phyloP scores from a whole-genome alignment of 805 yeast species.

The Wickerhamiella dianesei region DNA sequence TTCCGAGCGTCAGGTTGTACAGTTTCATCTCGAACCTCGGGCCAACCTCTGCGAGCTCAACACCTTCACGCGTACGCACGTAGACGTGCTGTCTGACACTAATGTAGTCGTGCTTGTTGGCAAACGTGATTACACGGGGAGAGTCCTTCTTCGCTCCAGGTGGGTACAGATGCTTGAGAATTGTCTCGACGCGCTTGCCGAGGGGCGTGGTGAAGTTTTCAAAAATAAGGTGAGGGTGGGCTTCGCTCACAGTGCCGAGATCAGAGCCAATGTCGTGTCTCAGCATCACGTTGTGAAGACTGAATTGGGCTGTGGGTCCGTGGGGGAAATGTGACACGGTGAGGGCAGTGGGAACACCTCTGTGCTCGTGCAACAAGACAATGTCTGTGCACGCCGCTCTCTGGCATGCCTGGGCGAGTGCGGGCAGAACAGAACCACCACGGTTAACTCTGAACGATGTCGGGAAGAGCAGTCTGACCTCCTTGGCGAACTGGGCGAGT shows the following conservation, averaged over 20 bases:
- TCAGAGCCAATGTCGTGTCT: conserved; percentile 75
- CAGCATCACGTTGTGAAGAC: conserved; percentile 83
- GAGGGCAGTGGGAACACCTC: conserved; percentile 94
- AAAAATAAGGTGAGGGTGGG: conserved; percentile 85
- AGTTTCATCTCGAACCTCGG: conserved; percentile 97
- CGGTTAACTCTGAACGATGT: conserved; percentile 79
- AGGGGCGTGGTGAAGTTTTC: conserved; percentile 73
- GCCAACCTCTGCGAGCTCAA: conserved; percentile 90
- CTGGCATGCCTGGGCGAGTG: conserved; percentile 70
- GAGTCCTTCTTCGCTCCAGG: conserved; percentile 91
- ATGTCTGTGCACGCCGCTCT: conserved; percentile 73
- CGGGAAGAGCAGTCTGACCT: conserved; percentile 78
- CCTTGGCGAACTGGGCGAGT: conserved; percentile 84
- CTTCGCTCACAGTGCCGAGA: conserved; percentile 79
- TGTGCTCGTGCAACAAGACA: conserved; percentile 80
- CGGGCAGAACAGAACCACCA: conserved; percentile 82
- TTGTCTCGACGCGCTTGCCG: conserved; percentile 68
- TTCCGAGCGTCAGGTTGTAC: conserved; percentile 77
- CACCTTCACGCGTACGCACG: conserved; percentile 74
- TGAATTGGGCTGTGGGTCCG: conserved; percentile 92
- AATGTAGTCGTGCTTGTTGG: conserved; percentile 81
- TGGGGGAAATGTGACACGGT: conserved; percentile 94
- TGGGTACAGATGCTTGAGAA: conserved; percentile 82
- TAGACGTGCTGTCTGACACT: conserved; percentile 92
- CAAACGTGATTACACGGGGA: conserved; percentile 84